Conservation (phyloP, 306 rosid genomes). For the Psophocarpus tetragonolobus region DNA sequence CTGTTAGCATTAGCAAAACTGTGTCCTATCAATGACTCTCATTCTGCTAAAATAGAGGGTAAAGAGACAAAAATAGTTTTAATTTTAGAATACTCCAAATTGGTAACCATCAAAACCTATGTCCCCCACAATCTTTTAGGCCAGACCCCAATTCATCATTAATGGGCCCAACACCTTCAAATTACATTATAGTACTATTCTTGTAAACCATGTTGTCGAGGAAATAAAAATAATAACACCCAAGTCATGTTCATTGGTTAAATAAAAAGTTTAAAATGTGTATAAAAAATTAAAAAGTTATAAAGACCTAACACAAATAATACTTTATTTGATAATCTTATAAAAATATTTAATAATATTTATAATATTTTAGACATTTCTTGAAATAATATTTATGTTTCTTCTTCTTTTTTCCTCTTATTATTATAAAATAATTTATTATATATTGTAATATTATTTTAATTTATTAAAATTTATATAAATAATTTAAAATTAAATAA, state of each 20-base stretch:
- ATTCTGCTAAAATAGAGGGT: not conserved
- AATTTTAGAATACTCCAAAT: constrained; percentile 25
- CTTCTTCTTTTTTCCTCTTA: no score
- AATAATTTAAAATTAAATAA: no score
- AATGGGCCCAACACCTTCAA: constrained; percentile 35
- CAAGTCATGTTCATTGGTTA: not conserved
- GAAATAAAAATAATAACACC: not conserved
- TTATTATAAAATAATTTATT: no score
- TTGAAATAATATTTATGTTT: no score
- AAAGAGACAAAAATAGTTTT: constrained; percentile 31
- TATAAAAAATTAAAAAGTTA: no score
- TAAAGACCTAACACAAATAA: no score
- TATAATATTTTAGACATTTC: no score
- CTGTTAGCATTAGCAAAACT: not conserved
- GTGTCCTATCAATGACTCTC: constrained; percentile 19
- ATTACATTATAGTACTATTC: not conserved
- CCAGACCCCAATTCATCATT: constrained; percentile 10
- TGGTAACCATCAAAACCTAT: constrained; percentile 28
- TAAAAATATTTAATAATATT: no score
- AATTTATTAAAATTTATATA: no score
- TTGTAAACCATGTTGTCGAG: constrained; percentile 1
- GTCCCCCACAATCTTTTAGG: not conserved
- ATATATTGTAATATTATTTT: no score
- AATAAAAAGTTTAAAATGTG: no score
- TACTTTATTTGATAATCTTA: no score